These are phyloP conservation scores for Larix kaempferi DNA, from an alignment of 75 land plant genomes.

Conservation along the genomic window DNA sequence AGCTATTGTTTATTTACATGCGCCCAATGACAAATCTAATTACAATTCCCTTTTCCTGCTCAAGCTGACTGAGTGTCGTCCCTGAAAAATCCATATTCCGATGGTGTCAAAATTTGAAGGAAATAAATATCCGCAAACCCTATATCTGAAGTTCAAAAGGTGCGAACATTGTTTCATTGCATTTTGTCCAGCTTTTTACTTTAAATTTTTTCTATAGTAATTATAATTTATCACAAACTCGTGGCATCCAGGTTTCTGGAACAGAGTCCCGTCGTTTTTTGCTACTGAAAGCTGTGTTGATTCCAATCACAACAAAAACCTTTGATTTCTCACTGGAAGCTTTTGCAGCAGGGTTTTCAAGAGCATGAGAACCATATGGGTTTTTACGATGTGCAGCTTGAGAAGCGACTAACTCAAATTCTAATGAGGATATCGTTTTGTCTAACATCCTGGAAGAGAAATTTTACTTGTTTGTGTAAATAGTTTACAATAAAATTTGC, in stretches of 20 bases:
- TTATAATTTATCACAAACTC: constrained; percentile 27
- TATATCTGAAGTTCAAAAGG: neutral
- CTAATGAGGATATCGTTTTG: constrained; percentile 78
- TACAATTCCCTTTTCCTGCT: constrained; percentile 74
- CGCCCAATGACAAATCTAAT: constrained; percentile 79
- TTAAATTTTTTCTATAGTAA: neutral
- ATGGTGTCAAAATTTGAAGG: constrained; percentile 1
- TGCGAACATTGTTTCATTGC: neutral
- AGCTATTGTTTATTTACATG: constrained; percentile 32
- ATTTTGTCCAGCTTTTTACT: neutral
- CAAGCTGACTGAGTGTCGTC: constrained; percentile 41
- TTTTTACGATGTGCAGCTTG: constrained; percentile 53
- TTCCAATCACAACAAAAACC: constrained; percentile 92
- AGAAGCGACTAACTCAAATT: constrained; percentile 76
- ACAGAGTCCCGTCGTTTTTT: constrained; percentile 68
- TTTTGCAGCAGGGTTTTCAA: constrained; percentile 21
- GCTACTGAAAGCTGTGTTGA: constrained; percentile 97
- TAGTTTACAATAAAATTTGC: neutral
- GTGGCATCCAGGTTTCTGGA: constrained; percentile 78
- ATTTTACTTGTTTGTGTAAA: neutral
- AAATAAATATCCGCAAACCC: neutral
- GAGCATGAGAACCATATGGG: constrained; percentile 24
- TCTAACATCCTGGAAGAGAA: constrained; percentile 57
- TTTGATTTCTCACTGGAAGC: constrained; percentile 40
- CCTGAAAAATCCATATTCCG: constrained; percentile 33